These are phyloP conservation scores for Clarkia xantiana DNA, from an alignment of 345 rosid genomes.

Conservation along the genomic window DNA sequence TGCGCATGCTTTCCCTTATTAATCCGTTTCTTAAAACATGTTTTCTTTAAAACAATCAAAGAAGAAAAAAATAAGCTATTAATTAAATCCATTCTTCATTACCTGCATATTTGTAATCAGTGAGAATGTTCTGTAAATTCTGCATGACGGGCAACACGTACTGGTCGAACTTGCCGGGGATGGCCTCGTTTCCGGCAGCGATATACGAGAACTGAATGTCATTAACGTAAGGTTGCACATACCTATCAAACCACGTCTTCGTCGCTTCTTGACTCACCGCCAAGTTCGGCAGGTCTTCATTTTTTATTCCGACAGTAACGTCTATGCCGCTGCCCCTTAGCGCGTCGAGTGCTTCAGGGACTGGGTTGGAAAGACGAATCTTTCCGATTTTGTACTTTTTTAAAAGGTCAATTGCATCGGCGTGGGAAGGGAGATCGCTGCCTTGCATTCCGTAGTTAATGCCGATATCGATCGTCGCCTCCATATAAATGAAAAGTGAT, in stretches of 20 bases:
- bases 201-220: not conserved
- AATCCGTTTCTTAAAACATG: too few relatives aligned
- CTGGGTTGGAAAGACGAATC: conserved; percentile 1
- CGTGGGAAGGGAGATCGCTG: conserved; percentile 1
- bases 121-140: not conserved
- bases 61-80: too few relatives aligned
- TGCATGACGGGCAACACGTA: not conserved
- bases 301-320: not conserved
- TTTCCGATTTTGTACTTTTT: not conserved
- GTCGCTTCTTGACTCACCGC: not conserved
- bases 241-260: not conserved
- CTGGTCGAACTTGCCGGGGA: not conserved
- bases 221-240: not conserved
- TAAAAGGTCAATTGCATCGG: not conserved
- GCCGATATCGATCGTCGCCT: not conserved
- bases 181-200: not conserved
- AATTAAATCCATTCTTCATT: too few relatives aligned
- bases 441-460: conserved; percentile 4
- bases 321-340: not conserved
- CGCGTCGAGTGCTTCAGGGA: not conserved
- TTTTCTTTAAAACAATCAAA: too few relatives aligned
- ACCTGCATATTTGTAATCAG: not conserved
- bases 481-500: not conserved
- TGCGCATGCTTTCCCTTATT: too few relatives aligned
- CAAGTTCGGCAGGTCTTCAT: not conserved